These are phyloP conservation scores for Fusarium sambucinum DNA, from an alignment of 2,329 filamentous ascomycete species.

Conservation along the genomic window DNA sequence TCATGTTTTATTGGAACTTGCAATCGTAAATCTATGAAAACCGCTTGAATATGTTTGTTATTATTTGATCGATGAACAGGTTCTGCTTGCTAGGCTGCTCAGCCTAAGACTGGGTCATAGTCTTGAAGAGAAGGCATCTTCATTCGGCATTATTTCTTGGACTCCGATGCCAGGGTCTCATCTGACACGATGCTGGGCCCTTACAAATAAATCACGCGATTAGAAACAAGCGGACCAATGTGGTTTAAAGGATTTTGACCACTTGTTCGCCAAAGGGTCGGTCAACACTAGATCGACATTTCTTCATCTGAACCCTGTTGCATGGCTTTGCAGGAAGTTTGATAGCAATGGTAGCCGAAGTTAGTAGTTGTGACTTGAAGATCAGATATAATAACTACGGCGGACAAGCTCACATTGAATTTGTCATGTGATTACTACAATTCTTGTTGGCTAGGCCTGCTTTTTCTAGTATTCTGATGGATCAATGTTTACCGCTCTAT, in stretches of 20 bases:
- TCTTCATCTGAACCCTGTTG: slow-evolving; percentile 26
- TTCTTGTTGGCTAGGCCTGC: too few species aligned
- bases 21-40: too few species aligned
- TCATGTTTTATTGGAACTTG: accelerated
- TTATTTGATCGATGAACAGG: background rate
- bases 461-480: too few species aligned
- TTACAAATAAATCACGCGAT: slow-evolving; percentile 12
- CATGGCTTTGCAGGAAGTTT: background rate
- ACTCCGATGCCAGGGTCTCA: slow-evolving; percentile 4
- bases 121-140: background rate
- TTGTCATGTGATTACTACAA: too few species aligned
- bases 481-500: background rate
- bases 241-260: slow-evolving; percentile 1
- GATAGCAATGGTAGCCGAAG: slow-evolving; percentile 21
- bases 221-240: slow-evolving; percentile 23
- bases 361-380: background rate
- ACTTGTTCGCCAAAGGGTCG: slow-evolving; percentile 24
- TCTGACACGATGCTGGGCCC: slow-evolving; percentile 7
- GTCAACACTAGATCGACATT: slow-evolving; percentile 38
- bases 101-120: background rate
- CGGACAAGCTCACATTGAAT: background rate
- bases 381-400: background rate
- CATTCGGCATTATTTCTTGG: background rate
- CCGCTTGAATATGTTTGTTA: background rate
- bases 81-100: background rate